Conservation (phyloP, 2,329 filamentous ascomycete species). For the Torrubiella hemipterigena region DNA sequence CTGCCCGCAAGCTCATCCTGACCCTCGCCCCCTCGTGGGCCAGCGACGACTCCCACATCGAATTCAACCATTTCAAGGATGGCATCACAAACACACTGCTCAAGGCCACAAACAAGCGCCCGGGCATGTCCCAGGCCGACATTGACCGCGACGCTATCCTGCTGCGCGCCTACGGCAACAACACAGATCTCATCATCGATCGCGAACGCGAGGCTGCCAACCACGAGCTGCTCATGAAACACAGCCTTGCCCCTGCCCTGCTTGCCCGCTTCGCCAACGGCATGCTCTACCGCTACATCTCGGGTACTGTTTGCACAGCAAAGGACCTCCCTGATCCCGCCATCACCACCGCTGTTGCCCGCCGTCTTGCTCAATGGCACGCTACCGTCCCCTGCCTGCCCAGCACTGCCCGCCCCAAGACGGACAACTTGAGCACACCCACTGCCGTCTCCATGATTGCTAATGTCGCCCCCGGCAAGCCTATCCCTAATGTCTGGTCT, state of each 20-base stretch:
- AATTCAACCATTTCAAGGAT: constrained; percentile 88
- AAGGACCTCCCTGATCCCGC: constrained; percentile 64
- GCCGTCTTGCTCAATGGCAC: constrained; percentile 86
- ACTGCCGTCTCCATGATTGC: constrained; percentile 30
- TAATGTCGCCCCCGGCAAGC: constrained; percentile 52
- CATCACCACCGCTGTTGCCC: constrained; percentile 75
- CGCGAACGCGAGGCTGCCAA: constrained; percentile 70
- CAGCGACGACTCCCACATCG: constrained; percentile 57
- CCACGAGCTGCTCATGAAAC: constrained; percentile 76
- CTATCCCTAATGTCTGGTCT: constrained; percentile 82
- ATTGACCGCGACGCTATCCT: constrained; percentile 78
- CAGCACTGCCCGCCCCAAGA: constrained; percentile 14
- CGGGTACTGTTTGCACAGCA: constrained; percentile 67
- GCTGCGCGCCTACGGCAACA: constrained; percentile 85
- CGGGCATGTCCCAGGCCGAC: constrained; percentile 56
- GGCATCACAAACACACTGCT: constrained; percentile 94
- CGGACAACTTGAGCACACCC: constrained; percentile 15
- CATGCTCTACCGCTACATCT: constrained; percentile 86
- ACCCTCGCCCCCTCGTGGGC: constrained; percentile 78
- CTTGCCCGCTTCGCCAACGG: constrained; percentile 92
- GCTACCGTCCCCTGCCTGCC: constrained; percentile 52
- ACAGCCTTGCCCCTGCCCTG: constrained; percentile 74
- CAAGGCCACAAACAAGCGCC: constrained; percentile 59
- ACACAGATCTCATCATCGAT: constrained; percentile 91
- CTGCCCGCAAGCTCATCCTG: constrained; percentile 68